Evolutionary conservation across 768 basidiomycete species (phyloP).

Genomic region (Hortiboletus campestris): DNA sequence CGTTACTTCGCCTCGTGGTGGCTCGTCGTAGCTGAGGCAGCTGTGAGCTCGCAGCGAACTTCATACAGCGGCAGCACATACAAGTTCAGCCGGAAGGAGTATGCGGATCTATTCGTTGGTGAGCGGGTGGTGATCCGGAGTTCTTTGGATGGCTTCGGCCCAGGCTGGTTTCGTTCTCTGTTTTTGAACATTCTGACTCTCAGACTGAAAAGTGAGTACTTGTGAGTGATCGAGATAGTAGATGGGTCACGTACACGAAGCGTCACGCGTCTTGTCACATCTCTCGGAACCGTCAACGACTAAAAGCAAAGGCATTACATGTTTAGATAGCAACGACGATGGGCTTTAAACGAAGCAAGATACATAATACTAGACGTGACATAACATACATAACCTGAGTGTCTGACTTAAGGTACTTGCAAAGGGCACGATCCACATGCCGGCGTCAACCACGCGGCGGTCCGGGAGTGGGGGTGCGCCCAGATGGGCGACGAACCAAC

Average conservation of each 20-base stretch:
- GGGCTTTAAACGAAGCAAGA: slow-evolving; percentile 8
- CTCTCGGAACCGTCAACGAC: neutral
- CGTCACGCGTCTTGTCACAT: slow-evolving; percentile 27
- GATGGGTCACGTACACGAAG: slow-evolving; percentile 22
- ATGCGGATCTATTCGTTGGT: slow-evolving; percentile 26
- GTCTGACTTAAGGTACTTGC: slow-evolving; percentile 25
- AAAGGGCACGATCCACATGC: neutral
- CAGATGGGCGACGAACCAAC: slow-evolving; percentile 30
- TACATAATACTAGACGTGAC: slow-evolving; percentile 28
- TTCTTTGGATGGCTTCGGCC: neutral
- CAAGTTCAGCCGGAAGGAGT: slow-evolving; percentile 81
- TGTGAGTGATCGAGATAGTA: neutral
- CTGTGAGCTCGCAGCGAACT: slow-evolving; percentile 3
- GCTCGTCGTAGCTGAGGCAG: slow-evolving; percentile 72
- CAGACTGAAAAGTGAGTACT: too few species aligned
- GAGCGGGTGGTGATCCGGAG: neutral
- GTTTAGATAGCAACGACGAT: slow-evolving; percentile 19
- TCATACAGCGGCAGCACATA: slow-evolving; percentile 35
- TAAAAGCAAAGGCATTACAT: neutral
- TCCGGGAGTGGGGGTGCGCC: slow-evolving; percentile 26
- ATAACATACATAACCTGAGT: slow-evolving; percentile 30
- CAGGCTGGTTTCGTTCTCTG: slow-evolving; percentile 7
- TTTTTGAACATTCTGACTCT: slow-evolving; percentile 20
- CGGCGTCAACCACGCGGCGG: slow-evolving; percentile 20
- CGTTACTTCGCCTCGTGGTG: slow-evolving; percentile 85